A percentile compares a stretch with the other conserved stretches of the same genome.
Evolutionary conservation across 2,329 filamentous ascomycete genomes (phyloP).

Genomic region (Botryotinia convoluta): DNA sequence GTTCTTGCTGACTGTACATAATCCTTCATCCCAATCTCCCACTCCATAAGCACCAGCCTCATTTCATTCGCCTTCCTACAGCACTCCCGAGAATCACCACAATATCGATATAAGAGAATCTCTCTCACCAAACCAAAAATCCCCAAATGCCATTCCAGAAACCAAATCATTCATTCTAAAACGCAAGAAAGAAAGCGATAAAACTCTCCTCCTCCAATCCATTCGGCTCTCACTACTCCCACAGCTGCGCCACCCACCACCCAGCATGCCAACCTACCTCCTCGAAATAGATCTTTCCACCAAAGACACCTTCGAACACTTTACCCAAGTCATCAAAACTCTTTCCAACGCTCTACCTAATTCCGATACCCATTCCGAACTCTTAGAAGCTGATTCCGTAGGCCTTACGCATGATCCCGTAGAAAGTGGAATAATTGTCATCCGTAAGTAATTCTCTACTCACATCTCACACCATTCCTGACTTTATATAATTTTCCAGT

Average conservation of each 20-base stretch:
- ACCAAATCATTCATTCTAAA: not conserved
- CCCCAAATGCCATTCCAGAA: not conserved
- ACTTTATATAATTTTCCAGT: not conserved
- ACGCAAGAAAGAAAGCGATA: not conserved
- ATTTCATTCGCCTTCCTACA: not conserved
- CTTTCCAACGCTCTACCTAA: not conserved
- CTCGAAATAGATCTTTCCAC: not conserved
- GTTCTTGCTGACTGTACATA: not conserved
- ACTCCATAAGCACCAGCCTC: not conserved
- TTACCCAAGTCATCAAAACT: not conserved
- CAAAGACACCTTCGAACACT: not conserved
- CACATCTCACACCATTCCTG: fast-evolving
- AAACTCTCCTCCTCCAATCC: fast-evolving
- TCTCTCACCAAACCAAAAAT: not conserved
- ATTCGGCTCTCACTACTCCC: not conserved
- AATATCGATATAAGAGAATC: not conserved
- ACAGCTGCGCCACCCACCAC: not conserved
- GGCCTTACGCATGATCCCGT: not conserved
- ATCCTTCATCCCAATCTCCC: not conserved
- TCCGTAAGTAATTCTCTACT: not conserved
- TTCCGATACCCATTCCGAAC: not conserved
- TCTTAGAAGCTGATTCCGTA: not conserved
- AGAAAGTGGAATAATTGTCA: not conserved
- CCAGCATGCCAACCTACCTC: not conserved
- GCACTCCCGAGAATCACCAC: not conserved